Evolutionary conservation across 2,329 filamentous ascomycete genomes (phyloP), one percentile per base, ranked within the genome.

Genomic region (Fusarium euwallaceae): DNA sequence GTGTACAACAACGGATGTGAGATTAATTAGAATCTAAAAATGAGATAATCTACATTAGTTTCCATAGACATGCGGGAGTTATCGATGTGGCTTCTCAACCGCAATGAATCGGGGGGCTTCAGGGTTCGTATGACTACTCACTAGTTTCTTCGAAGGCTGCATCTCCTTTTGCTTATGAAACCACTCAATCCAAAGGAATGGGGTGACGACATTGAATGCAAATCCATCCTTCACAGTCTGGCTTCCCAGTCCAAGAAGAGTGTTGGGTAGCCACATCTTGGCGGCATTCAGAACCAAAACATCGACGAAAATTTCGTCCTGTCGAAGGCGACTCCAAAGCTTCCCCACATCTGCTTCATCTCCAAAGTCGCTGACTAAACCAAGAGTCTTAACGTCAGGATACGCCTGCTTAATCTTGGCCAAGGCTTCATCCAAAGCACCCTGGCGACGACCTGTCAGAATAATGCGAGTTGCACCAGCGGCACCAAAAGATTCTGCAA

Each of bases 401-500:
- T 37, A 63, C 45, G 56, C 27, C 16, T 53, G 11, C 4, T 32
- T 37, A 22, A 41, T 43, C 14, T 41, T 34, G 17, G 36, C 29
- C 11, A 61, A 27, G 12, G 62, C 34, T 24, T 29, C 20, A 34
- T 66, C 55, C 14, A 69, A 56, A 12, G 32, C 48, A 22, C 53
- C 36, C 39, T 37, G 55, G 11, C 62, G 61, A n/a, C 62, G 61
- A 22, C 82, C 84, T 4, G 82, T 70, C 45, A 88, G 78, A 39
- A 83, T 81, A 51, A 87, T 77, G 7, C 77, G 78, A 3, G 76
- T 36, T 4, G 84, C 83, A 0, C 79, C 80, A 1, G 86, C 87
- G 4, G 73, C 69, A 17, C 81, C 79, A 73, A 87, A 93, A 53
- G 90, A 83, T 59, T 87, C 85, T 2, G 91, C 91, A 11, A 92